Conservation (phyloP, 768 basidiomycete genomes). For the Fomitopsis pulvina region DNA sequence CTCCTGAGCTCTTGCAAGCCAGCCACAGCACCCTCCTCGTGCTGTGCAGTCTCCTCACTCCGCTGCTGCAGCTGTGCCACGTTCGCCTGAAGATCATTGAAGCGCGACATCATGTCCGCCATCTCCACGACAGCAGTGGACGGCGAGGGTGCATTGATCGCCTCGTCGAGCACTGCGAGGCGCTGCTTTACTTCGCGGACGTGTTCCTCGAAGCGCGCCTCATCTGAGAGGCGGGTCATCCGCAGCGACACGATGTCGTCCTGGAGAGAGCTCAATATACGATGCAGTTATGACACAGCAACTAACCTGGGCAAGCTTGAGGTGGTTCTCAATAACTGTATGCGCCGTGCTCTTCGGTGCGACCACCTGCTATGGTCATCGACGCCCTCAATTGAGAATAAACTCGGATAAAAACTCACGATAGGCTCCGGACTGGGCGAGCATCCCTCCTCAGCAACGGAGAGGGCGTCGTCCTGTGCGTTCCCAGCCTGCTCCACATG, state of each 20-base stretch:
- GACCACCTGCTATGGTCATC: background rate
- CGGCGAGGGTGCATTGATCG: slow-evolving; percentile 27
- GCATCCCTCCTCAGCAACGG: no score
- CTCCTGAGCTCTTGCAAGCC: slow-evolving; percentile 5
- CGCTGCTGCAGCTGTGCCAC: slow-evolving; percentile 10
- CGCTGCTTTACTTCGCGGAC: slow-evolving; percentile 33
- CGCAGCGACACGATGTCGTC: slow-evolving; percentile 34
- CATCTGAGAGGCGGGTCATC: slow-evolving; percentile 29
- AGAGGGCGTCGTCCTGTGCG: background rate
- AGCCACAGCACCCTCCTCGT: slow-evolving; percentile 5
- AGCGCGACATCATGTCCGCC: slow-evolving; percentile 22
- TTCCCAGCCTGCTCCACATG: no score
- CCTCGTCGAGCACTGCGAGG: slow-evolving; percentile 34
- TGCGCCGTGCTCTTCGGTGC: background rate
- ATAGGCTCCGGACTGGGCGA: no score
- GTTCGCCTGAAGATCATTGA: slow-evolving; percentile 8
- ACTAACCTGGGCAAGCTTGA: slow-evolving; percentile 12
- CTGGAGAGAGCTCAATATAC: slow-evolving; percentile 4
- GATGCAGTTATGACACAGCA: background rate
- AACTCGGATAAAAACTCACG: no score
- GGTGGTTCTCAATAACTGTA: slow-evolving; percentile 1
- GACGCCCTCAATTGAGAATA: background rate
- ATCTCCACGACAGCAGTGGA: slow-evolving; percentile 23
- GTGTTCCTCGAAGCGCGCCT: slow-evolving; percentile 31
- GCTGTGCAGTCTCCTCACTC: slow-evolving; percentile 4